A percentile compares a stretch with the other conserved stretches of the same genome.
Evolutionary conservation across 768 basidiomycete genomes (phyloP).

Genomic region (Leccinellum rugosiceps): DNA sequence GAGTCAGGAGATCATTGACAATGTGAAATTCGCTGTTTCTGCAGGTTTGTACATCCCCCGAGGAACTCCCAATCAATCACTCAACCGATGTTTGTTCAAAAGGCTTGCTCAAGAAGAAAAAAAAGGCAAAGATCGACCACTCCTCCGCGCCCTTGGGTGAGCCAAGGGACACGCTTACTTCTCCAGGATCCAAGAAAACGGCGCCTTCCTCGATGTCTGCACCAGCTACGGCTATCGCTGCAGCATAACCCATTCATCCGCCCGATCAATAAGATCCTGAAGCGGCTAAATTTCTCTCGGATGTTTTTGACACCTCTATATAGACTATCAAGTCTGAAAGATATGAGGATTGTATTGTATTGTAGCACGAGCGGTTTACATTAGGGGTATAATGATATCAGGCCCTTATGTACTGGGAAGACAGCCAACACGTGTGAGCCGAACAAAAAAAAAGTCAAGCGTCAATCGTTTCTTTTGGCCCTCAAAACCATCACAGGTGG

Average conservation of each 20-base stretch:
- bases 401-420: too few species aligned
- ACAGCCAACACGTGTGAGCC: not conserved
- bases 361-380: too few species aligned
- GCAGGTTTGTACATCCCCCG: constrained; percentile 50
- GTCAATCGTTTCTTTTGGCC: not conserved
- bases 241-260: constrained; percentile 11
- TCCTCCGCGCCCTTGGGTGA: constrained; percentile 18
- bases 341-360: too few species aligned
- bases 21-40: constrained; percentile 86
- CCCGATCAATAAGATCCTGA: not conserved
- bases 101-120: constrained; percentile 75
- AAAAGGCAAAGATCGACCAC: constrained; percentile 54
- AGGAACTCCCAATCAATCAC: not conserved
- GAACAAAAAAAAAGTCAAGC: not conserved
- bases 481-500: not conserved
- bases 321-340: too few species aligned
- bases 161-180: not conserved
- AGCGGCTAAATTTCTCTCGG: not conserved
- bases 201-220: not conserved
- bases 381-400: too few species aligned
- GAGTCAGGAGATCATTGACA: constrained; percentile 85
- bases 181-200: not conserved
- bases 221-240: constrained; percentile 14
- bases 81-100: constrained; percentile 21
- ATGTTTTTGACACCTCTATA: not conserved